Percentiles rank a stretch among this genome's conserved stretches.
Conservation (phyloP, 2,329 filamentous ascomycete genomes). For the Fusarium sp. region DNA sequence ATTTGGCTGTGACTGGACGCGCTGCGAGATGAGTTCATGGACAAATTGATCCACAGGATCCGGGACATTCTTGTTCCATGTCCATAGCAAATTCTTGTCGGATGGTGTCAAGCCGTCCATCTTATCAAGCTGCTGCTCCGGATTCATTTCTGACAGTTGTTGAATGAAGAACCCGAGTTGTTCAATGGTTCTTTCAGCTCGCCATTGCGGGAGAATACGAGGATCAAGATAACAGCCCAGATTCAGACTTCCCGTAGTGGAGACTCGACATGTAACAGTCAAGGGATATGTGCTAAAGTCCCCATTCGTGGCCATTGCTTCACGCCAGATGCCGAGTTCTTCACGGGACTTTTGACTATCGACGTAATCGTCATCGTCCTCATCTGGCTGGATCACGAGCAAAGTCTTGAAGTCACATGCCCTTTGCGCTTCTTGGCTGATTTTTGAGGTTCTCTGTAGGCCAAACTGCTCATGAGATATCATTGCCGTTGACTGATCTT, state of each 20-base stretch:
- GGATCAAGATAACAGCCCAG: conserved; percentile 12
- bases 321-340: conserved; percentile 8
- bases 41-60: conserved; percentile 3
- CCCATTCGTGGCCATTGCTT: background rate
- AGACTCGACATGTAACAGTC: conserved; percentile 13
- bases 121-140: background rate
- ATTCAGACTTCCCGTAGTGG: conserved; percentile 4
- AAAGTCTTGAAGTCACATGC: conserved; percentile 22
- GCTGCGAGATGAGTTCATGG: conserved; percentile 20
- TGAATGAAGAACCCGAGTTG: conserved; percentile 6
- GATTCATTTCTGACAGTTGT: conserved; percentile 6
- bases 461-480: conserved; percentile 33
- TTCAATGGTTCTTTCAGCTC: conserved; percentile 9
- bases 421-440: background rate
- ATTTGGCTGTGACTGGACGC: background rate
- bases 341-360: background rate
- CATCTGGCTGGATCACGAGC: conserved; percentile 25
- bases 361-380: conserved; percentile 4
- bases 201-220: conserved; percentile 14
- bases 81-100: conserved; percentile 10
- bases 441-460: conserved; percentile 20
- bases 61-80: conserved; percentile 20
- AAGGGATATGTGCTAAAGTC: conserved; percentile 18
- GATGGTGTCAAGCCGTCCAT: conserved; percentile 1
- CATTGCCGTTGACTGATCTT: conserved; percentile 31